phyloP scores from a whole-genome alignment of 306 rosid species.

The Canavalia gladiata region DNA sequence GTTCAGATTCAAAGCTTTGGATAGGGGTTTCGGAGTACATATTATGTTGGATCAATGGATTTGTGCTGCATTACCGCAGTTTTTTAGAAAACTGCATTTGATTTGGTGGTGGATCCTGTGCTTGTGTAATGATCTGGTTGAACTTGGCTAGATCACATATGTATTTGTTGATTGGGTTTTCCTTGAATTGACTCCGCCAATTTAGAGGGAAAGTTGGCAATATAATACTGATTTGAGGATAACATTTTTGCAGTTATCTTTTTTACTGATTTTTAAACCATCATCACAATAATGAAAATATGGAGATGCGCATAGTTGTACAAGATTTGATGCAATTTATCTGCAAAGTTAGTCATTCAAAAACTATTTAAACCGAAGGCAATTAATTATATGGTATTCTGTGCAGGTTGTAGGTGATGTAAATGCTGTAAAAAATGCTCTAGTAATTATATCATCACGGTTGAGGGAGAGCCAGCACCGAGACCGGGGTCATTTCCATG shows the following conservation, averaged over 20 bases:
- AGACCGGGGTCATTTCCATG: conserved; percentile 86
- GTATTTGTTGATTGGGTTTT: background rate
- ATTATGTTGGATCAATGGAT: conserved; percentile 32
- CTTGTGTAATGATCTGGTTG: conserved; percentile 41
- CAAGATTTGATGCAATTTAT: conserved; percentile 35
- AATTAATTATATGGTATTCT: conserved; percentile 36
- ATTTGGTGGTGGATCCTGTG: conserved; percentile 46
- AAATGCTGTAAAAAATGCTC: conserved; percentile 79
- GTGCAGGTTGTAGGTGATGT: conserved; percentile 90
- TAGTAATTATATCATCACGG: conserved; percentile 77
- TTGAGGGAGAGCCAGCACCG: conserved; percentile 99
- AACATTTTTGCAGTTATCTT: background rate
- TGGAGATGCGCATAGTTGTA: background rate
- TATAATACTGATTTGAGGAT: background rate
- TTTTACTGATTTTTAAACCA: background rate
- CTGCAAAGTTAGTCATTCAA: background rate
- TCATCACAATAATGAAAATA: background rate
- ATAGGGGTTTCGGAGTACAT: conserved; percentile 3
- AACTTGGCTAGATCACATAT: conserved; percentile 32
- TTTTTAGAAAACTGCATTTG: conserved; percentile 28
- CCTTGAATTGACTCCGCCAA: background rate
- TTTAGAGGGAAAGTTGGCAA: background rate
- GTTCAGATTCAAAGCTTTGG: conserved; percentile 34
- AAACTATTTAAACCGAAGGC: conserved; percentile 25
- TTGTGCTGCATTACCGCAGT: conserved; percentile 42